Percentiles rank a stretch among this genome's conserved stretches.
phyloP scores from a whole-genome alignment of 148 eudicot species.

The Silene conica region DNA sequence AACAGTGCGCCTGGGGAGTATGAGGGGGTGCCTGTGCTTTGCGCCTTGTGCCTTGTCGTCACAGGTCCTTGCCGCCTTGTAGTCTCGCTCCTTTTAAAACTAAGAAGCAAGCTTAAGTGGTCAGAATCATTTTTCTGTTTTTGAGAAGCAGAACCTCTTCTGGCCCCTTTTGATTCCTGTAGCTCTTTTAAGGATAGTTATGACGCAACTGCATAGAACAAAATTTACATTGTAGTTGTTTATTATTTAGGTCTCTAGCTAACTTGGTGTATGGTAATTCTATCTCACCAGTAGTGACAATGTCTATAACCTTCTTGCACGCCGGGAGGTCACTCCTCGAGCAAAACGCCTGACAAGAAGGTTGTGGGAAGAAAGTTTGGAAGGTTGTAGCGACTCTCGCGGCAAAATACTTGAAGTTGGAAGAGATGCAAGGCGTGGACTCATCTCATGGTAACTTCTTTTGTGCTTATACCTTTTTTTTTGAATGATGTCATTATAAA shows the following conservation, averaged over 20 bases:
- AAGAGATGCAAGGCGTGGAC: slow-evolving; percentile 57
- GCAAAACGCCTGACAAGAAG: slow-evolving; percentile 46
- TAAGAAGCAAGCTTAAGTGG: no score
- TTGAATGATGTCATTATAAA: not conserved
- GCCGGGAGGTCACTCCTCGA: slow-evolving; percentile 65
- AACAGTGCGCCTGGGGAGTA: not conserved
- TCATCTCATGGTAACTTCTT: slow-evolving; percentile 61
- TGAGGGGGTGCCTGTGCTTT: no score
- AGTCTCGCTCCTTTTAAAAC: no score
- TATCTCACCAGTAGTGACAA: slow-evolving; percentile 40
- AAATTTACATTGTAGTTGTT: not conserved
- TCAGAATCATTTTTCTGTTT: no score
- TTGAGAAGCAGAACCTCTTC: no score
- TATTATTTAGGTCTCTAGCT: not conserved
- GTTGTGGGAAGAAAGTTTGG: slow-evolving; percentile 46
- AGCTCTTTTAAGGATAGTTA: not conserved
- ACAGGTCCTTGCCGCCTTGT: no score
- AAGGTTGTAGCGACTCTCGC: slow-evolving; percentile 25
- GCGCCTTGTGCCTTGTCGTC: no score
- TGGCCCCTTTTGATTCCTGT: no score
- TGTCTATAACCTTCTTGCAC: slow-evolving; percentile 56
- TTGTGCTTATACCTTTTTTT: not conserved
- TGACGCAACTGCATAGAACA: not conserved
- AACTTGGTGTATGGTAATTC: slow-evolving; percentile 11
- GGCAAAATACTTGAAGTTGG: slow-evolving; percentile 36